Evolutionary conservation across 2,329 filamentous ascomycete species (phyloP).

Genomic region (Gyromitra esculenta): DNA sequence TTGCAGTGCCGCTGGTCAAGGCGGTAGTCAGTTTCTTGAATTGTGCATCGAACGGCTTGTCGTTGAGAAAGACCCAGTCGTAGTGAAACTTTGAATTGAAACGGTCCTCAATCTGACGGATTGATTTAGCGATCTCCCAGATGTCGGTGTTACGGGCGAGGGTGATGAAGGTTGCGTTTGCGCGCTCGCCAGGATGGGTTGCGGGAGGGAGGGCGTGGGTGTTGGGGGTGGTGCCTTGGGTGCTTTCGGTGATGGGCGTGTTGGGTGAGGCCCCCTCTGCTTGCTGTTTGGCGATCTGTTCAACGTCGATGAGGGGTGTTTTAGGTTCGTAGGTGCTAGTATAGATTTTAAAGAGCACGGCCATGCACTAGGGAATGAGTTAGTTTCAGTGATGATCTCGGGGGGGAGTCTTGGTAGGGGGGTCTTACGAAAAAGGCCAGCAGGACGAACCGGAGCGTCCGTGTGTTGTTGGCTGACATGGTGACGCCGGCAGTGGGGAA

Average conservation of each 20-base stretch:
- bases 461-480: conserved; percentile 55
- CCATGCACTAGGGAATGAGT: conserved; percentile 52
- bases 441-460: conserved; percentile 71
- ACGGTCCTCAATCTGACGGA: conserved; percentile 94
- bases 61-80: conserved; percentile 99
- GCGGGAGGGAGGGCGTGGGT: conserved; percentile 53
- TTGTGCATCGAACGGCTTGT: conserved; percentile 88
- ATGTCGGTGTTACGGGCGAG: conserved; percentile 91
- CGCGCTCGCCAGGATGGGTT: conserved; percentile 64
- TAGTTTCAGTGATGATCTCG: conserved; percentile 2
- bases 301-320: conserved; percentile 36
- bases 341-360: conserved; percentile 58
- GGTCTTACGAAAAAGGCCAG: conserved; percentile 81
- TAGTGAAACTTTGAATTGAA: conserved; percentile 98
- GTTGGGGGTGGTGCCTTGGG: conserved; percentile 54
- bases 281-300: conserved; percentile 51
- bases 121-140: conserved; percentile 96
- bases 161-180: conserved; percentile 98
- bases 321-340: conserved; percentile 51
- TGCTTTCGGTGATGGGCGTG: conserved; percentile 1
- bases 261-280: background rate
- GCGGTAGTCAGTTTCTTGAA: conserved; percentile 93
- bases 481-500: conserved; percentile 1
- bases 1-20: conserved; percentile 89
- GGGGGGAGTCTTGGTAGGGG: background rate